phyloP scores from a whole-genome alignment of 2,329 filamentous ascomycete species.

The Scytalidium lignicola region DNA sequence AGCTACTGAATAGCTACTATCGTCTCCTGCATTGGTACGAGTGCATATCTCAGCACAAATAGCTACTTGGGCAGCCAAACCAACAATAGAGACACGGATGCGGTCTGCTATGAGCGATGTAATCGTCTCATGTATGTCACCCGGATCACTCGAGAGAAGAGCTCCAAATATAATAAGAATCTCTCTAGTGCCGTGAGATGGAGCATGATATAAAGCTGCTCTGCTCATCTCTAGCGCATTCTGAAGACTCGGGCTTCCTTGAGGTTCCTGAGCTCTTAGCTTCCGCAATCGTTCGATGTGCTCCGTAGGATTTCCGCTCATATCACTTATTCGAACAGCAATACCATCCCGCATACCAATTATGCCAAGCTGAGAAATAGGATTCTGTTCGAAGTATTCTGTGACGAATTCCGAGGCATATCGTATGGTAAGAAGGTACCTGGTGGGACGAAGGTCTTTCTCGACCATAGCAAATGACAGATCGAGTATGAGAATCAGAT shows the following conservation, averaged over 20 bases:
- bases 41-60: conserved; percentile 86
- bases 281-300: conserved; percentile 73
- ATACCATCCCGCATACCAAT: conserved; percentile 91
- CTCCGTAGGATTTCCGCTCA: conserved; percentile 86
- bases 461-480: conserved; percentile 91
- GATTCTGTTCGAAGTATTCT: conserved; percentile 98
- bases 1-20: conserved; percentile 72
- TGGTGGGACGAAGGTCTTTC: conserved; percentile 87
- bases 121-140: conserved; percentile 92
- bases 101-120: conserved; percentile 70
- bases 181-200: conserved; percentile 88
- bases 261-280: conserved; percentile 61
- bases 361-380: conserved; percentile 90
- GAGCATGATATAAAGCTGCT: conserved; percentile 86
- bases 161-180: conserved; percentile 90
- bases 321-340: conserved; percentile 77
- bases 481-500: conserved; percentile 85
- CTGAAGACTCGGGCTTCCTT: conserved; percentile 77
- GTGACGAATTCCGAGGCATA: conserved; percentile 84
- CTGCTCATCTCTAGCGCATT: conserved; percentile 95
- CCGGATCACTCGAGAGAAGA: conserved; percentile 83
- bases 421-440: conserved; percentile 75
- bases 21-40: conserved; percentile 80
- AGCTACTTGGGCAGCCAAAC: conserved; percentile 84
- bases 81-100: conserved; percentile 84